Conservation (phyloP, 1,139 yeast genomes). For the Protomyces lactucae-debilis region DNA sequence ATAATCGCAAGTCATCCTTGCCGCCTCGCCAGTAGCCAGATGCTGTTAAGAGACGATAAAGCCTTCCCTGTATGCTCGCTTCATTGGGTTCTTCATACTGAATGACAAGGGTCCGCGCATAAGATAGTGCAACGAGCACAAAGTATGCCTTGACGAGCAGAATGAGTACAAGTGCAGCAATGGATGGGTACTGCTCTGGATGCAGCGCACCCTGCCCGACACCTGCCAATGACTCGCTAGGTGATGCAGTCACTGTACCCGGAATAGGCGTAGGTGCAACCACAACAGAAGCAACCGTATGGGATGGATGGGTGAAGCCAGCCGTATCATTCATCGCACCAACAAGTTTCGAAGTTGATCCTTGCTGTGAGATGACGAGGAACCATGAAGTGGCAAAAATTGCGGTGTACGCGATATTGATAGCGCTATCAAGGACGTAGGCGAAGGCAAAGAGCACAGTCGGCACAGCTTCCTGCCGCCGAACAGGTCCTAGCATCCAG, state of each 20-base stretch:
- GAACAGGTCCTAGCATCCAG: conserved; percentile 52
- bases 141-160: conserved; percentile 32
- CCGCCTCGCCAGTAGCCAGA: neutral
- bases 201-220: conserved; percentile 29
- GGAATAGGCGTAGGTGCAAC: conserved; percentile 13
- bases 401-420: conserved; percentile 63
- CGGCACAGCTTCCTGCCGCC: conserved; percentile 30
- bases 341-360: neutral
- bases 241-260: conserved; percentile 9
- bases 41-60: neutral
- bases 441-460: conserved; percentile 51
- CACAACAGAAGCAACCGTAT: conserved; percentile 16
- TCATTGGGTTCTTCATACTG: neutral
- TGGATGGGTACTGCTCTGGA: conserved; percentile 33
- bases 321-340: conserved; percentile 27
- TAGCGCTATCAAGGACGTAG: conserved; percentile 61
- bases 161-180: conserved; percentile 31
- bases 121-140: conserved; percentile 33
- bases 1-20: neutral
- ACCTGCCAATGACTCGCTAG: conserved; percentile 22
- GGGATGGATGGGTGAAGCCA: conserved; percentile 25
- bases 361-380: conserved; percentile 29
- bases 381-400: conserved; percentile 78
- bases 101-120: conserved; percentile 32
- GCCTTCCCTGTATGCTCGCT: neutral